Percentiles rank a stretch among this genome's conserved stretches.
These are phyloP conservation scores for Diplodia scrobiculata DNA, from an alignment of 2,329 filamentous ascomycete species.

Conservation along the genomic window DNA sequence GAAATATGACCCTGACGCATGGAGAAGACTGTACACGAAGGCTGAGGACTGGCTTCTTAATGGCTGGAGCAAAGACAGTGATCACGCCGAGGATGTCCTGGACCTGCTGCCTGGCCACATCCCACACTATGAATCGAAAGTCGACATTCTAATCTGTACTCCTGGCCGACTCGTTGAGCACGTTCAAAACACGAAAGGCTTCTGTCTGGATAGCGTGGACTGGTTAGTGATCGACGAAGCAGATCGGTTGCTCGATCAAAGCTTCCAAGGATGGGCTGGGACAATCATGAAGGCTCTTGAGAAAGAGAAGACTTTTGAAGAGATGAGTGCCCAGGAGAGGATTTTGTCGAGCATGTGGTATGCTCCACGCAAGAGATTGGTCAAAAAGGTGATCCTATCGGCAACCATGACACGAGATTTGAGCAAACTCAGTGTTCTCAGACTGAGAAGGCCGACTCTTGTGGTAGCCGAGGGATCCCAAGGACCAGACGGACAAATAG, in stretches of 20 bases:
- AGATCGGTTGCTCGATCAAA: slow-evolving; percentile 86
- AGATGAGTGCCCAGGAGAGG: slow-evolving; percentile 57
- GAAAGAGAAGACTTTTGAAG: slow-evolving; percentile 53
- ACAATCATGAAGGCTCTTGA: slow-evolving; percentile 64
- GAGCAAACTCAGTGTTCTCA: slow-evolving; percentile 73
- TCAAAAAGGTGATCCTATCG: slow-evolving; percentile 83
- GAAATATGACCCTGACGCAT: slow-evolving; percentile 66
- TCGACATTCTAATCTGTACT: slow-evolving; percentile 88
- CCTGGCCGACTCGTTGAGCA: slow-evolving; percentile 92
- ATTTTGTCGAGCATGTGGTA: slow-evolving; percentile 52
- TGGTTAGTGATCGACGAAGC: slow-evolving; percentile 95
- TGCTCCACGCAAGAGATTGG: slow-evolving; percentile 46
- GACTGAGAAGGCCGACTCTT: slow-evolving; percentile 71
- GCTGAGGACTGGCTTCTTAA: slow-evolving; percentile 43
- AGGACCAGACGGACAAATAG: slow-evolving; percentile 28
- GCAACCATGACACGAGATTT: slow-evolving; percentile 90
- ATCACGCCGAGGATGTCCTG: slow-evolving; percentile 39
- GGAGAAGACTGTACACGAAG: slow-evolving; percentile 51
- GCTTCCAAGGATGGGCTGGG: slow-evolving; percentile 87
- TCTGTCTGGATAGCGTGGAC: slow-evolving; percentile 73
- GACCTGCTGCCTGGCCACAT: slow-evolving; percentile 63
- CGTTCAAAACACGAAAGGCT: slow-evolving; percentile 78
- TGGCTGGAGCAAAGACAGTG: slow-evolving; percentile 18
- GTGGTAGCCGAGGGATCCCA: slow-evolving; percentile 67
- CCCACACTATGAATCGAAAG: slow-evolving; percentile 66